phyloP scores from a whole-genome alignment of 169 alveolate species.

The Eimeria necatrix region DNA sequence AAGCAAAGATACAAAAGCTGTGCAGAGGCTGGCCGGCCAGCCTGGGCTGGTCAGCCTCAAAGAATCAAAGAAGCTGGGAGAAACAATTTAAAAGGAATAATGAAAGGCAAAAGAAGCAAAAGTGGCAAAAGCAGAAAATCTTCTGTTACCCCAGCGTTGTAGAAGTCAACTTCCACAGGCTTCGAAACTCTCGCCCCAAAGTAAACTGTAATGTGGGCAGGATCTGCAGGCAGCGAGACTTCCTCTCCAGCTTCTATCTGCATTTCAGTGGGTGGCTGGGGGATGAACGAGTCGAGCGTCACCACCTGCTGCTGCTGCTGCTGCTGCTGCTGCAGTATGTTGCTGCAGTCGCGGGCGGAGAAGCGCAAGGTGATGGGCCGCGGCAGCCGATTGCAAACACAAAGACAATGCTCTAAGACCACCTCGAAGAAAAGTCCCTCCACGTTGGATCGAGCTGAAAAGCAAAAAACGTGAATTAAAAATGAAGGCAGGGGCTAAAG shows the following conservation, averaged over 20 bases:
- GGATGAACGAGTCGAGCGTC: not conserved
- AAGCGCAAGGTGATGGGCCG: constrained; percentile 47
- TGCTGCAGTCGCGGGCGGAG: not conserved
- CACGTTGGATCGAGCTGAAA: constrained; percentile 3
- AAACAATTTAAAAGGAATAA: not conserved
- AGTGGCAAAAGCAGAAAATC: not conserved
- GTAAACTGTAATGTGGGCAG: not conserved
- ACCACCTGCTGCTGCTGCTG: constrained; percentile 33
- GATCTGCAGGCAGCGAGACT: constrained; percentile 65
- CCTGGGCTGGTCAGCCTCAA: too few relatives aligned
- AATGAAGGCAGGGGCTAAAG: too few relatives aligned
- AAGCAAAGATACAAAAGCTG: too few relatives aligned
- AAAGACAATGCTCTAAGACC: constrained; percentile 72
- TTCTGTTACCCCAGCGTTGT: constrained; percentile 25
- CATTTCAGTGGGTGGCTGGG: constrained; percentile 20
- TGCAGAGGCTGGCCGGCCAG: too few relatives aligned
- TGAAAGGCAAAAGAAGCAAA: not conserved
- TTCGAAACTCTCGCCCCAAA: constrained; percentile 28
- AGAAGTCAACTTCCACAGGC: constrained; percentile 54
- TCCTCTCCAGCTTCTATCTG: constrained; percentile 65
- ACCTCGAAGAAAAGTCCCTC: constrained; percentile 67
- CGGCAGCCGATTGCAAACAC: constrained; percentile 66
- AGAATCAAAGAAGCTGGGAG: too few relatives aligned
- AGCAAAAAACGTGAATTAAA: too few relatives aligned
- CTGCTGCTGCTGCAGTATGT: not conserved